Conservation (phyloP, 805 yeast genomes). For the Monosporozyma aquatica region DNA sequence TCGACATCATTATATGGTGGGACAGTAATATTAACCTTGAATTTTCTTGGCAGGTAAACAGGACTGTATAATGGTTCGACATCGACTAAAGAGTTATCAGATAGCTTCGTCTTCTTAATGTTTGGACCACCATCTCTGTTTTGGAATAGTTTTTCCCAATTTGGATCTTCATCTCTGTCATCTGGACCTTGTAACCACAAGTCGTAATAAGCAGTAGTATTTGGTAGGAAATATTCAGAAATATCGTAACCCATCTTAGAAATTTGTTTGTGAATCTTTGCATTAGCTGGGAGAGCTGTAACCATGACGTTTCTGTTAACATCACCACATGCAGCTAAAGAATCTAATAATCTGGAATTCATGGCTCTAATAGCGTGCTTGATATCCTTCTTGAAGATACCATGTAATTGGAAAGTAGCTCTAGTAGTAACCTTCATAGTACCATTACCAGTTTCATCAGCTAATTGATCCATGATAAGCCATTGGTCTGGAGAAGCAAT, state of each 20-base stretch:
- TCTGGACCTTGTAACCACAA: conserved; percentile 90
- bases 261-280: conserved; percentile 71
- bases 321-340: conserved; percentile 97
- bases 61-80: conserved; percentile 84
- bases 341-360: conserved; percentile 84
- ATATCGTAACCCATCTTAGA: conserved; percentile 52
- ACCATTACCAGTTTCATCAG: conserved; percentile 80
- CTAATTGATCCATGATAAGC: conserved; percentile 73
- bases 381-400: conserved; percentile 81
- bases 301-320: conserved; percentile 94
- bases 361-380: conserved; percentile 89
- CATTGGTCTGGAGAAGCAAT: conserved; percentile 81
- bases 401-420: conserved; percentile 95
- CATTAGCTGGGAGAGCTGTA: conserved; percentile 80
- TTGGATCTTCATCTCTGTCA: conserved; percentile 51
- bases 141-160: conserved; percentile 57
- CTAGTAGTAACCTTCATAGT: conserved; percentile 92
- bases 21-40: conserved; percentile 86
- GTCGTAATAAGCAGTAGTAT: conserved; percentile 93
- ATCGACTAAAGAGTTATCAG: conserved; percentile 75
- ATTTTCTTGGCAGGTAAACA: conserved; percentile 87
- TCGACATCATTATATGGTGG: conserved; percentile 97
- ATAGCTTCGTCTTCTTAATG: conserved; percentile 72
- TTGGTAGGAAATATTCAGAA: conserved; percentile 78
- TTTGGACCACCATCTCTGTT: conserved; percentile 65